Evolutionary conservation across 108 stramenopile genomes (phyloP).

Genomic region (Chaetoceros tenuissimus): DNA sequence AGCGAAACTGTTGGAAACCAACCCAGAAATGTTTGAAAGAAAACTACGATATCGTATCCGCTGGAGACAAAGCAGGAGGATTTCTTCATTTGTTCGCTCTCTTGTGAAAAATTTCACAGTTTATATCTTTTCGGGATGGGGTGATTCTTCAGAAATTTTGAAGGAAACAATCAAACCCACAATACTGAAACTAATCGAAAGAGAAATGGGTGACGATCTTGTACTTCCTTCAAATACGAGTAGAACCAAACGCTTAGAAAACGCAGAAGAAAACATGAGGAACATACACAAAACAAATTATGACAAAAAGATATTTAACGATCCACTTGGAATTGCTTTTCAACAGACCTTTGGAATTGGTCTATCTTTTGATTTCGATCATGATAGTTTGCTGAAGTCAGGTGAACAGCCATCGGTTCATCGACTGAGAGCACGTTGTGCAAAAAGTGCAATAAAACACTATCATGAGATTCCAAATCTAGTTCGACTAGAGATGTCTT

Average conservation of each 20-base stretch:
- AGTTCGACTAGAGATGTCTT: not conserved
- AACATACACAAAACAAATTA: slow-evolving; percentile 20
- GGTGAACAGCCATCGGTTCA: slow-evolving; percentile 39
- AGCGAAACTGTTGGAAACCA: not conserved
- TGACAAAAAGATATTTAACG: slow-evolving; percentile 29
- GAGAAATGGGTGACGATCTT: not conserved
- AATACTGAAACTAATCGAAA: not conserved
- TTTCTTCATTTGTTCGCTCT: not conserved
- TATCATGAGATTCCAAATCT: not conserved
- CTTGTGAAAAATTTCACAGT: not conserved
- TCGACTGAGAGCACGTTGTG: slow-evolving; percentile 63
- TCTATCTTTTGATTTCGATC: slow-evolving; percentile 64
- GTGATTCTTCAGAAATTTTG: not conserved
- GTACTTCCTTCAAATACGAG: no score
- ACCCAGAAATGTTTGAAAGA: not conserved
- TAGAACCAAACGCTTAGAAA: no score
- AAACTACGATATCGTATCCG: not conserved
- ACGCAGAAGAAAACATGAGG: not conserved
- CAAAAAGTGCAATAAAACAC: slow-evolving; percentile 68
- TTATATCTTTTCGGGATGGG: not conserved
- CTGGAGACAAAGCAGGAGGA: not conserved
- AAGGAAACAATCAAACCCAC: not conserved
- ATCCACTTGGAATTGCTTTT: slow-evolving; percentile 77
- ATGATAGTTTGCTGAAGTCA: slow-evolving; percentile 17
- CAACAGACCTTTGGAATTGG: slow-evolving; percentile 71